Evolutionary conservation across 129 eudicot genomes (phyloP).

Genomic region (Heracleum sosnowskyi): DNA sequence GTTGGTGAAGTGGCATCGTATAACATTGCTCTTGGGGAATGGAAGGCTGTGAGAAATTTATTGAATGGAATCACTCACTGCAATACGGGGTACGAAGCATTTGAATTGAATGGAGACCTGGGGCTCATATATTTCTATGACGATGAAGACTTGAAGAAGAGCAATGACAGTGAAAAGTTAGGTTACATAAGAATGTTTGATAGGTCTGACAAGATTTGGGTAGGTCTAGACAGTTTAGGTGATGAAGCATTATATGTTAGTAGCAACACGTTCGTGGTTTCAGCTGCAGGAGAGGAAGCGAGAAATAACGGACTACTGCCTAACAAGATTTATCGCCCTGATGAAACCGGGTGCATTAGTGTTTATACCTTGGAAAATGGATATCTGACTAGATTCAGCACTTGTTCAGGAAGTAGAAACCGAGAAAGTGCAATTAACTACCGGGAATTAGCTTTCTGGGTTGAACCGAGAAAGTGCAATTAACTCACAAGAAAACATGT

Average conservation of each 20-base stretch:
- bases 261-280: not conserved
- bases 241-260: not conserved
- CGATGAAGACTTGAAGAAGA: not conserved
- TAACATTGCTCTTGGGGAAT: not conserved
- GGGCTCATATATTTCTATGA: not conserved
- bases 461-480: too few relatives aligned
- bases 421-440: not conserved
- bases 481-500: too few relatives aligned
- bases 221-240: not conserved
- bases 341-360: not conserved
- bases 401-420: not conserved
- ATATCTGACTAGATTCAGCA: not conserved
- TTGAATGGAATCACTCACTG: not conserved
- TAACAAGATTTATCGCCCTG: not conserved
- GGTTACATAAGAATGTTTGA: not conserved
- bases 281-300: not conserved
- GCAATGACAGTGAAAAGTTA: not conserved
- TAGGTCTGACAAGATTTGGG: not conserved
- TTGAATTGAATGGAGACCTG: not conserved
- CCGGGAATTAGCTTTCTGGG: not conserved
- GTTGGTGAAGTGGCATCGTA: slow-evolving; percentile 1
- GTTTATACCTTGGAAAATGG: not conserved
- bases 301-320: not conserved
- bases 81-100: not conserved
- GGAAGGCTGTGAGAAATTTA: not conserved